These are phyloP conservation scores for Cryptococcus amylolentus DNA, from an alignment of 1,284 basidiomycete species.

Conservation along the genomic window DNA sequence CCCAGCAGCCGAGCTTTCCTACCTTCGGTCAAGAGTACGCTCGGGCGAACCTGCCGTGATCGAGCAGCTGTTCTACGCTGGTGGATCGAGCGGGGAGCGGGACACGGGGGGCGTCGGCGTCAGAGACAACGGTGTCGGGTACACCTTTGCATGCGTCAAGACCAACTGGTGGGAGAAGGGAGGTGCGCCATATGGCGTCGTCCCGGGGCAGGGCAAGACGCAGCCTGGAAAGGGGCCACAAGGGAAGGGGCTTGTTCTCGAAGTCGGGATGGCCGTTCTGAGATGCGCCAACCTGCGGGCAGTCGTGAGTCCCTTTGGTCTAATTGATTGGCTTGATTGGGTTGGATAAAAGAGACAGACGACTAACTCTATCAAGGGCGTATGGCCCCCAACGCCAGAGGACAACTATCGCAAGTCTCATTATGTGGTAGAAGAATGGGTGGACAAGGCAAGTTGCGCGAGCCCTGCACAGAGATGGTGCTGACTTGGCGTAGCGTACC, in stretches of 20 bases:
- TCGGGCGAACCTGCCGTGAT: slow-evolving; percentile 66
- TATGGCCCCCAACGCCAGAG: slow-evolving; percentile 76
- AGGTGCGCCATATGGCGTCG: slow-evolving; percentile 33
- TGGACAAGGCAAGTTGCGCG: slow-evolving; percentile 63
- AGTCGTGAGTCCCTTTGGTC: slow-evolving; percentile 45
- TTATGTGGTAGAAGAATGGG: slow-evolving; percentile 70
- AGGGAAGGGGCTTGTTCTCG: slow-evolving; percentile 57
- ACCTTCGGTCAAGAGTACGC: slow-evolving; percentile 64
- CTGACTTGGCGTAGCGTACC: slow-evolving; percentile 26
- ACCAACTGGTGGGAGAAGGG: slow-evolving; percentile 7
- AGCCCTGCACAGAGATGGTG: background rate
- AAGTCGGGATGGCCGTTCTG: slow-evolving; percentile 76
- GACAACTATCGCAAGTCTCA: slow-evolving; percentile 79
- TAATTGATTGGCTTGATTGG: slow-evolving; percentile 1
- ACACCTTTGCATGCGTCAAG: slow-evolving; percentile 27
- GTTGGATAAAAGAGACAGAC: background rate
- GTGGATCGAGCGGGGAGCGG: slow-evolving; percentile 53
- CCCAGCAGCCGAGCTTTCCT: slow-evolving; percentile 65
- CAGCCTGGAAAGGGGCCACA: slow-evolving; percentile 24
- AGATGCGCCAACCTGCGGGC: slow-evolving; percentile 68
- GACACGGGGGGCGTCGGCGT: slow-evolving; percentile 28
- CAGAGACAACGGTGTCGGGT: slow-evolving; percentile 57
- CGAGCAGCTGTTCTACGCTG: slow-evolving; percentile 64
- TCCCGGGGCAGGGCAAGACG: slow-evolving; percentile 47
- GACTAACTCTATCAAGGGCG: slow-evolving; percentile 52